Evolutionary conservation across 2,329 filamentous ascomycete species (phyloP).

Genomic region (Sporothrix schenckii): DNA sequence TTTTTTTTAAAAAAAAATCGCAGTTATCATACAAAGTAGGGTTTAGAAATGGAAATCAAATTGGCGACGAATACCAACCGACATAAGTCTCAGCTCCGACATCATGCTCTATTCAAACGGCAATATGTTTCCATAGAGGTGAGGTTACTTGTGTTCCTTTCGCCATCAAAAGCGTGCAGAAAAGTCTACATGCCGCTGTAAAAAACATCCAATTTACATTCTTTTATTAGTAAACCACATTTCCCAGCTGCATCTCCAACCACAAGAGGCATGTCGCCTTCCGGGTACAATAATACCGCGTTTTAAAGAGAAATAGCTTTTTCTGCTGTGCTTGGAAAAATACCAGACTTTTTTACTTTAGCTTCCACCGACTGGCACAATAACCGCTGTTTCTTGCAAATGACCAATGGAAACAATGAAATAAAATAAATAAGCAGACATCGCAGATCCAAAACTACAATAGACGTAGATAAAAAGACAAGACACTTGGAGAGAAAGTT

Average conservation of each 20-base stretch:
- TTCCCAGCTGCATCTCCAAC: not conserved
- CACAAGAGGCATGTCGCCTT: not conserved
- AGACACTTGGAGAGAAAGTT: conserved; percentile 6
- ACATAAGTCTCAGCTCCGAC: no score
- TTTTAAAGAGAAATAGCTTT: conserved; percentile 12
- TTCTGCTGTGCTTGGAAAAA: not conserved
- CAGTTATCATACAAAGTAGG: no score
- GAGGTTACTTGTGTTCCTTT: no score
- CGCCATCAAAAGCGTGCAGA: no score
- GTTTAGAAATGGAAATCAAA: no score
- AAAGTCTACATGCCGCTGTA: not conserved
- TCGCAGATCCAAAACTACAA: conserved; percentile 1
- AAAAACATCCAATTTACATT: conserved; percentile 6
- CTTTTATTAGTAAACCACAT: not conserved
- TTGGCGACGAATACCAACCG: no score
- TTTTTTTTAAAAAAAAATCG: no score
- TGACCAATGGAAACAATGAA: not conserved
- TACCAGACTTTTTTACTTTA: not conserved
- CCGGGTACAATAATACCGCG: not conserved
- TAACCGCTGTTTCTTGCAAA: not conserved
- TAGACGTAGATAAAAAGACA: not conserved
- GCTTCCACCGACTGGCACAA: conserved; percentile 6
- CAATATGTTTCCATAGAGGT: no score
- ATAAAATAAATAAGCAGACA: conserved; percentile 7
- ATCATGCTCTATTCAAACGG: no score